Conservation (phyloP, 2,329 filamentous ascomycete species). For the Dothideomycetidae sp. region DNA sequence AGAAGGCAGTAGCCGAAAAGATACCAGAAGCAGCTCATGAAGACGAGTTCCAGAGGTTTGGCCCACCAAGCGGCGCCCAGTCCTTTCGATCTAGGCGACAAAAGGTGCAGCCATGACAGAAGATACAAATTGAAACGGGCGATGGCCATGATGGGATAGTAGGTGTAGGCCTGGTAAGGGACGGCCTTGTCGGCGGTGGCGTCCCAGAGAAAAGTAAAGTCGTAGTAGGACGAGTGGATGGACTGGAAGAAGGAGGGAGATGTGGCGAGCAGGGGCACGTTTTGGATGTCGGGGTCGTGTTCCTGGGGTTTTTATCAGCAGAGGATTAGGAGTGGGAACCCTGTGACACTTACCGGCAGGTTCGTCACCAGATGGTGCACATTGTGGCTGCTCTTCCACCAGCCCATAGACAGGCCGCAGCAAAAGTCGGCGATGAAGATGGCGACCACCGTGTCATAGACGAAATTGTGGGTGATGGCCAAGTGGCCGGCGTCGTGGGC, state of each 20-base stretch:
- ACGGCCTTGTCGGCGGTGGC: conserved; percentile 55
- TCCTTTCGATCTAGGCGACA: conserved; percentile 54
- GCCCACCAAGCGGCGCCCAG: conserved; percentile 74
- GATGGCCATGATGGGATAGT: conserved; percentile 67
- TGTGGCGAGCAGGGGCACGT: conserved; percentile 78
- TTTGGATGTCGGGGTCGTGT: conserved; percentile 30
- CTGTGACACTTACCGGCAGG: conserved; percentile 32
- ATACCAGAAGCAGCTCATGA: conserved; percentile 68
- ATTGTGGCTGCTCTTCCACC: conserved; percentile 58
- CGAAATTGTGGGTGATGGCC: conserved; percentile 47
- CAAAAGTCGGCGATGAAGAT: conserved; percentile 51
- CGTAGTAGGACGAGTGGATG: conserved; percentile 70
- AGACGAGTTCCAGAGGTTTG: conserved; percentile 61
- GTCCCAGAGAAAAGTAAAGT: conserved; percentile 66
- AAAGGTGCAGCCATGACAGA: conserved; percentile 64
- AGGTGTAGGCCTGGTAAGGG: conserved; percentile 64
- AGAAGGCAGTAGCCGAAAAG: conserved; percentile 77
- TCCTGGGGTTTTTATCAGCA: conserved; percentile 15
- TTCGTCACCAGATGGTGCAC: conserved; percentile 55
- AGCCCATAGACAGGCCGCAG: conserved; percentile 51
- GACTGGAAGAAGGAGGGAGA: conserved; percentile 65
- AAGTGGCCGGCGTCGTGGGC: conserved; percentile 52
- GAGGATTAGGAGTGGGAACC: not conserved
- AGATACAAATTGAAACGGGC: conserved; percentile 80
- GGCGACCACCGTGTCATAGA: conserved; percentile 44